Percentiles rank a stretch among this genome's conserved stretches.
These are phyloP conservation scores for Ogataea philodendri DNA, from an alignment of 805 yeast genomes.

Conservation along the genomic window DNA sequence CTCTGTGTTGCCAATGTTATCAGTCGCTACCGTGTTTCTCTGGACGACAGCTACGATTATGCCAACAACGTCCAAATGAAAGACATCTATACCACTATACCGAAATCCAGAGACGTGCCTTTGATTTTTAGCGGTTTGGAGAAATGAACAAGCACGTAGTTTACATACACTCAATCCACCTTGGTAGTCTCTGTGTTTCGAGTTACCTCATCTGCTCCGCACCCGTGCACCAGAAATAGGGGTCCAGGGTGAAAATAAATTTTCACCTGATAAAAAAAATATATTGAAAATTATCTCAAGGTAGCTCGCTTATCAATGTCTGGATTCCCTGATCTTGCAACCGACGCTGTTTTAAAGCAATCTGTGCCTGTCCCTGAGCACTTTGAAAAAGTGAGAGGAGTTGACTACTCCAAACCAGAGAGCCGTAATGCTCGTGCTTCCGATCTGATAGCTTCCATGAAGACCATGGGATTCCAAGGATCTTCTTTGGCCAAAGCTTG, in stretches of 20 bases:
- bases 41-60: slow-evolving; percentile 29
- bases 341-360: slow-evolving; percentile 87
- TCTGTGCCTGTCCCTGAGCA: slow-evolving; percentile 84
- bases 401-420: slow-evolving; percentile 79
- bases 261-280: not conserved
- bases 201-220: too few relatives aligned
- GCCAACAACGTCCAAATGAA: slow-evolving; percentile 24
- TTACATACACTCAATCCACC: not conserved
- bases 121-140: slow-evolving; percentile 13
- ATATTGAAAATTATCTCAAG: slow-evolving; percentile 1
- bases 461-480: slow-evolving; percentile 96
- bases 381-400: slow-evolving; percentile 77
- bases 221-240: too few relatives aligned
- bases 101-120: slow-evolving; percentile 27
- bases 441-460: slow-evolving; percentile 80
- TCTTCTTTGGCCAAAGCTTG: slow-evolving; percentile 83
- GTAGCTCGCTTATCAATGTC: slow-evolving; percentile 2
- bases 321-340: slow-evolving; percentile 63
- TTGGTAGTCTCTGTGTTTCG: too few relatives aligned
- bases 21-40: slow-evolving; percentile 39
- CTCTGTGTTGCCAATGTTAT: slow-evolving; percentile 52
- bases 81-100: slow-evolving; percentile 34
- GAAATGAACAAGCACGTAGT: not conserved
- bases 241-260: too few relatives aligned
- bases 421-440: slow-evolving; percentile 77